A percentile compares a stretch with the other conserved stretches of the same genome.
phyloP scores from a whole-genome alignment of 805 yeast genomes.

The Kregervanrija delftensis region DNA sequence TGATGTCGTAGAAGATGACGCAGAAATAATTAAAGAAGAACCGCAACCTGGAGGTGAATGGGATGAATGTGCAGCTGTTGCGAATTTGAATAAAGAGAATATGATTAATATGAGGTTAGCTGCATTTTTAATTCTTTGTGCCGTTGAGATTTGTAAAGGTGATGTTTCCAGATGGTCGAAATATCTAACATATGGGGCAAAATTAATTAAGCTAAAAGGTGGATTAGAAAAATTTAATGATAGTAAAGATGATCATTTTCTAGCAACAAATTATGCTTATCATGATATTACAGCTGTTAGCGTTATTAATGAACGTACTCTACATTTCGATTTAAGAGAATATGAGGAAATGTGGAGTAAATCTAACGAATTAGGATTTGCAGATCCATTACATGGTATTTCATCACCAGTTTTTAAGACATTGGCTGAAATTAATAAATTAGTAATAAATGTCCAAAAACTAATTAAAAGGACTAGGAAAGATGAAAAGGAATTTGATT shows the following conservation, averaged over 20 bases:
- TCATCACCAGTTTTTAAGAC: slow-evolving; percentile 61
- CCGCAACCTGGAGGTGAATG: not conserved
- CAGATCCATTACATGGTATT: slow-evolving; percentile 70
- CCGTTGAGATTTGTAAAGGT: slow-evolving; percentile 80
- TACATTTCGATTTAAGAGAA: slow-evolving; percentile 56
- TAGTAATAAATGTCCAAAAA: slow-evolving; percentile 47
- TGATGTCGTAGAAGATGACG: slow-evolving; percentile 16
- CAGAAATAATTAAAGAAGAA: slow-evolving; percentile 8
- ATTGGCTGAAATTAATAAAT: slow-evolving; percentile 60
- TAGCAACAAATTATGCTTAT: slow-evolving; percentile 71
- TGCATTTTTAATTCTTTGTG: slow-evolving; percentile 58
- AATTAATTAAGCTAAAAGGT: slow-evolving; percentile 52
- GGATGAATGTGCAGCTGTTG: slow-evolving; percentile 6
- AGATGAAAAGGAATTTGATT: slow-evolving; percentile 11
- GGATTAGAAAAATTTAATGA: slow-evolving; percentile 48
- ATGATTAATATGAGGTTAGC: slow-evolving; percentile 46
- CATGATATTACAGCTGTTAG: slow-evolving; percentile 70
- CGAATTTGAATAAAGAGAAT: slow-evolving; percentile 23
- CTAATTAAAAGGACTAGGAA: slow-evolving; percentile 20
- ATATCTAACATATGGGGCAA: slow-evolving; percentile 59
- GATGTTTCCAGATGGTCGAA: slow-evolving; percentile 73
- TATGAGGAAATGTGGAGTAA: slow-evolving; percentile 46
- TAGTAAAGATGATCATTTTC: slow-evolving; percentile 60
- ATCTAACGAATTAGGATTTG: slow-evolving; percentile 33
- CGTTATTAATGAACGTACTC: slow-evolving; percentile 49